A percentile compares a stretch with the other conserved stretches of the same genome.
Evolutionary conservation across 2,329 filamentous ascomycete species (phyloP).

Genomic region (Pyrenochaeta sp.): DNA sequence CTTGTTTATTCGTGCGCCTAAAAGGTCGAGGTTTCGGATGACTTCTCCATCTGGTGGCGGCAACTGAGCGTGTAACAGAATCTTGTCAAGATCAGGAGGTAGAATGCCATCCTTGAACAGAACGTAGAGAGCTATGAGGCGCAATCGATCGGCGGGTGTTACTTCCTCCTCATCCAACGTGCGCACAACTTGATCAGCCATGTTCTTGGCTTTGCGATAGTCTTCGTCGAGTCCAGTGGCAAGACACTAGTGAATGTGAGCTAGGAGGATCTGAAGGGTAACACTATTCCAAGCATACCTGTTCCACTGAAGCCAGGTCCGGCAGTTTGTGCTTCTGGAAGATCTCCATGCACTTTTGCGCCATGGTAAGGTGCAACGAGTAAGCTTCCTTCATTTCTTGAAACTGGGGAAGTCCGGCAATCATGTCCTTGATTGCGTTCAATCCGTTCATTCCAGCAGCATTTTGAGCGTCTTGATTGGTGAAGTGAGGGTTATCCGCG

Average conservation of each 20-base stretch:
- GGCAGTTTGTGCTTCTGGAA: slow-evolving; percentile 86
- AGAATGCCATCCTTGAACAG: slow-evolving; percentile 88
- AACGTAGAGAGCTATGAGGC: slow-evolving; percentile 84
- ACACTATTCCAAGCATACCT: slow-evolving; percentile 55
- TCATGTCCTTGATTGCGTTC: slow-evolving; percentile 95
- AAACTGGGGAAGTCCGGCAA: slow-evolving; percentile 92
- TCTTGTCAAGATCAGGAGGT: slow-evolving; percentile 80
- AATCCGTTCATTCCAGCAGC: slow-evolving; percentile 82
- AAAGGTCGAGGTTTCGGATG: slow-evolving; percentile 78
- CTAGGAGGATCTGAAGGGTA: slow-evolving; percentile 1
- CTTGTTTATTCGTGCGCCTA: slow-evolving; percentile 77
- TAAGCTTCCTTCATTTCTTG: slow-evolving; percentile 96
- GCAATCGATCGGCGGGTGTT: slow-evolving; percentile 75
- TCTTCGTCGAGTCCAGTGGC: slow-evolving; percentile 94
- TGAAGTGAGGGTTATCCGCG: slow-evolving; percentile 89
- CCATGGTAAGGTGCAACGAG: slow-evolving; percentile 93
- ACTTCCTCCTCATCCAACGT: slow-evolving; percentile 87
- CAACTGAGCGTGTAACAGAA: slow-evolving; percentile 83
- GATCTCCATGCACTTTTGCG: slow-evolving; percentile 93
- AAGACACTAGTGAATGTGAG: slow-evolving; percentile 66
- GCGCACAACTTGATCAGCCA: slow-evolving; percentile 83
- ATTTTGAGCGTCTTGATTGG: slow-evolving; percentile 72
- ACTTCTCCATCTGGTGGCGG: slow-evolving; percentile 75
- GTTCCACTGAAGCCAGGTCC: slow-evolving; percentile 87
- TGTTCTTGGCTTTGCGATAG: slow-evolving; percentile 85